Conservation (phyloP, 1,139 yeast species). For the Sugiyamaella novakii region DNA sequence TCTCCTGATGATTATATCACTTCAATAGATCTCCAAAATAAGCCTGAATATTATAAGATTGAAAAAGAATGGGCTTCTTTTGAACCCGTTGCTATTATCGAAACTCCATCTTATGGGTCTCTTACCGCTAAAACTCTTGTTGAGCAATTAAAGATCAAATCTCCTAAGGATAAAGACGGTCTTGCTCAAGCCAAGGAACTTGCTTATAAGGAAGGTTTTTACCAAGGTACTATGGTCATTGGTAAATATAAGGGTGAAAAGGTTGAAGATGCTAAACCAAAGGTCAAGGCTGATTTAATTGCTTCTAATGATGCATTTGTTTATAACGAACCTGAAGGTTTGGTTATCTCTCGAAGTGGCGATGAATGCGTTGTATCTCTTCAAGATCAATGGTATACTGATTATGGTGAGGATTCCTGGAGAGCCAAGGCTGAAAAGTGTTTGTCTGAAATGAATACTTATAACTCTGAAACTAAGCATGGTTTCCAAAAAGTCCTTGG, state of each 20-base stretch:
- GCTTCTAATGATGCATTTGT: slow-evolving; percentile 79
- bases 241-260: slow-evolving; percentile 88
- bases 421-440: slow-evolving; percentile 82
- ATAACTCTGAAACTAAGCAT: slow-evolving; percentile 79
- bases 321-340: slow-evolving; percentile 90
- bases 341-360: slow-evolving; percentile 91
- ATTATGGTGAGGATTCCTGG: slow-evolving; percentile 96
- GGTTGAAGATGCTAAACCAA: slow-evolving; percentile 89
- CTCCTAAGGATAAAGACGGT: slow-evolving; percentile 88
- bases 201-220: slow-evolving; percentile 96
- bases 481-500: slow-evolving; percentile 93
- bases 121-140: slow-evolving; percentile 84
- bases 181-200: slow-evolving; percentile 91
- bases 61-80: slow-evolving; percentile 83
- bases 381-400: slow-evolving; percentile 98
- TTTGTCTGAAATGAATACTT: slow-evolving; percentile 74
- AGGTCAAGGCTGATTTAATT: slow-evolving; percentile 79
- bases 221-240: slow-evolving; percentile 76
- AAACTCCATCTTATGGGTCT: slow-evolving; percentile 85
- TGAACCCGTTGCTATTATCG: slow-evolving; percentile 72
- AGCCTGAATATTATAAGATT: slow-evolving; percentile 88
- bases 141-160: slow-evolving; percentile 84
- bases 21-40: slow-evolving; percentile 76
- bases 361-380: slow-evolving; percentile 95
- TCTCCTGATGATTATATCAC: slow-evolving; percentile 97